phyloP scores from a whole-genome alignment of 805 yeast species.

The Pichia kluyveri region DNA sequence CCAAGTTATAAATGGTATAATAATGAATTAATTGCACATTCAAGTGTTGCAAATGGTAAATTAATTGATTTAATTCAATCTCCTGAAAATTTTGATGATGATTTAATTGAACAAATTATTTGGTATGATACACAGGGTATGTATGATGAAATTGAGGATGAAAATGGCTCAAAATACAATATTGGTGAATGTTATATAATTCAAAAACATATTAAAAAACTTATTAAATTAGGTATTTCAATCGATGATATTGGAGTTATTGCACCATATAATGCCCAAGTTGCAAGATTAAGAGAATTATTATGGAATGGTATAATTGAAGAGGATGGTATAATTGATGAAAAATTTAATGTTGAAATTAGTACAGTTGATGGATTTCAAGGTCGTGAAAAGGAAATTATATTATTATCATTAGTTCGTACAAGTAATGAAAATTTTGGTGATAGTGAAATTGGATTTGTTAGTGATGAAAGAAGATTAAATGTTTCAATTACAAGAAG shows the following conservation, averaged over 20 bases:
- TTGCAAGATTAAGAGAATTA: constrained; percentile 43
- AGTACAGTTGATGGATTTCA: constrained; percentile 95
- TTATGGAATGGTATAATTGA: constrained; percentile 25
- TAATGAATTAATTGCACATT: constrained; percentile 53
- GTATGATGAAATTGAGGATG: constrained; percentile 47
- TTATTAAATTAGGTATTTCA: constrained; percentile 44
- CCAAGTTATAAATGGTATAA: constrained; percentile 62
- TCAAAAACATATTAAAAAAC: constrained; percentile 40
- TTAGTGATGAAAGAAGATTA: constrained; percentile 67
- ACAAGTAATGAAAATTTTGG: constrained; percentile 44
- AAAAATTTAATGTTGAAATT: constrained; percentile 50
- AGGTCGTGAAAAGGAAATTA: constrained; percentile 89
- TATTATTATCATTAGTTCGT: constrained; percentile 72
- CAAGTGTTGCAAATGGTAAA: constrained; percentile 41
- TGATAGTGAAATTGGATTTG: constrained; percentile 63
- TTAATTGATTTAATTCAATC: constrained; percentile 39
- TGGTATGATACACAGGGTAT: constrained; percentile 97
- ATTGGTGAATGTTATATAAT: constrained; percentile 68
- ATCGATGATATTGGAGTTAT: constrained; percentile 68
- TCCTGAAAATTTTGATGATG: background rate
- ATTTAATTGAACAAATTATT: constrained; percentile 45
- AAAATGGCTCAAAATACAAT: constrained; percentile 53
- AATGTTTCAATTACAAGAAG: constrained; percentile 94
- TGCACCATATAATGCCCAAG: constrained; percentile 89
- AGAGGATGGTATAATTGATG: constrained; percentile 7